A percentile compares a stretch with the other conserved stretches of the same genome.
Evolutionary conservation across 1,139 yeast genomes (phyloP).

Genomic region (Taiozyma sp.): DNA sequence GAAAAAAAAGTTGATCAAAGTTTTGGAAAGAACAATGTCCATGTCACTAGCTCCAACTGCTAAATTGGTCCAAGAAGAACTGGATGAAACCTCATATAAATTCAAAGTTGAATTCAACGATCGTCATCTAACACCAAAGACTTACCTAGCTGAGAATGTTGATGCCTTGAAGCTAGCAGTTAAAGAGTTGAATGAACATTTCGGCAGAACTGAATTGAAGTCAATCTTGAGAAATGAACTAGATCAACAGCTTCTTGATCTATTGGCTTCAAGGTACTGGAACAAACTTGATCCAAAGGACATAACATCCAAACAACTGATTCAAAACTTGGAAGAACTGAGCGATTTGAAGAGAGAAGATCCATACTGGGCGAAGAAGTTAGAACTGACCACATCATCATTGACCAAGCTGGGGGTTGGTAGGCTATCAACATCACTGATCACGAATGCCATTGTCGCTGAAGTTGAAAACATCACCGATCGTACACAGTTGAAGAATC

Average conservation of each 20-base stretch:
- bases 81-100: constrained; percentile 88
- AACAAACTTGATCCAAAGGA: constrained; percentile 32
- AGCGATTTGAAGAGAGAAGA: constrained; percentile 56
- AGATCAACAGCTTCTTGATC: constrained; percentile 83
- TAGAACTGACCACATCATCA: constrained; percentile 78
- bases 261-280: constrained; percentile 91
- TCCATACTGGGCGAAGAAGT: constrained; percentile 79
- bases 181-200: constrained; percentile 77
- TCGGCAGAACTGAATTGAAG: constrained; percentile 78
- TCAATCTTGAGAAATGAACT: constrained; percentile 75
- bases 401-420: constrained; percentile 93
- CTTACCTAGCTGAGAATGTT: constrained; percentile 86
- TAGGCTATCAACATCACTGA: constrained; percentile 74
- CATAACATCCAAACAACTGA: constrained; percentile 15
- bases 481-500: constrained; percentile 71
- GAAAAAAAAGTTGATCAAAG: constrained; percentile 76
- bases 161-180: constrained; percentile 83
- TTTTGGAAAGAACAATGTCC: constrained; percentile 89
- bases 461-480: constrained; percentile 74
- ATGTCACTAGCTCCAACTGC: constrained; percentile 84
- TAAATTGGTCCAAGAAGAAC: constrained; percentile 76
- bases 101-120: constrained; percentile 97
- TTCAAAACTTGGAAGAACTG: constrained; percentile 46
- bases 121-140: constrained; percentile 86
- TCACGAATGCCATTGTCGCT: constrained; percentile 71